These are phyloP conservation scores for Fusarium brevicatenulatum DNA, from an alignment of 2,329 filamentous ascomycete species.

Conservation along the genomic window DNA sequence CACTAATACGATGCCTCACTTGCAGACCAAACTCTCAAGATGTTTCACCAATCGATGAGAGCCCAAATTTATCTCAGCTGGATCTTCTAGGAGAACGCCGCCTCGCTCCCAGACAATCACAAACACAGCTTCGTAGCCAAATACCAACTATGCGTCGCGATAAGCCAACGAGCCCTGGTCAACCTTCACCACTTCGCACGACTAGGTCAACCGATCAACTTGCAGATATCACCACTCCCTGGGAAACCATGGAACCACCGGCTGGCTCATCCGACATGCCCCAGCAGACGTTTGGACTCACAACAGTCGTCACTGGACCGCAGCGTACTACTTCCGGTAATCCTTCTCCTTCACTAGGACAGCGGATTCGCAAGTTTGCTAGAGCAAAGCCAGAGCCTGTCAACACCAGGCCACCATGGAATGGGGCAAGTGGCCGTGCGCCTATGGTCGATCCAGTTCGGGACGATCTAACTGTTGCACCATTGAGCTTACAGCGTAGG, in stretches of 20 bases:
- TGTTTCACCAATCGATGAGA: constrained; percentile 65
- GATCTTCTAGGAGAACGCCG: constrained; percentile 32
- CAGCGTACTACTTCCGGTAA: constrained; percentile 39
- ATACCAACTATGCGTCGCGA: constrained; percentile 65
- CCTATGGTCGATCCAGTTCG: constrained; percentile 71
- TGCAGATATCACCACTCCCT: constrained; percentile 30
- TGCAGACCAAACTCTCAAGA: constrained; percentile 48
- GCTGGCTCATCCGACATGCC: constrained; percentile 5
- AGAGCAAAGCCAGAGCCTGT: constrained; percentile 52
- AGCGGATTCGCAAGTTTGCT: constrained; percentile 48
- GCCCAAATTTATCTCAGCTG: constrained; percentile 50
- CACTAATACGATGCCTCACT: constrained; percentile 39
- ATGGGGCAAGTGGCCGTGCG: constrained; percentile 75
- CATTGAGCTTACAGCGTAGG: constrained; percentile 66
- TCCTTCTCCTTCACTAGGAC: constrained; percentile 46
- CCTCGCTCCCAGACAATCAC: constrained; percentile 26
- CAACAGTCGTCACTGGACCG: constrained; percentile 43
- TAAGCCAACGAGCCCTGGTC: constrained; percentile 57
- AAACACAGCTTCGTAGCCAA: constrained; percentile 50
- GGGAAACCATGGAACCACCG: constrained; percentile 27
- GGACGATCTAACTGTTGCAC: constrained; percentile 66
- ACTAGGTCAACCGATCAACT: constrained; percentile 46
- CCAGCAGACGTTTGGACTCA: constrained; percentile 35
- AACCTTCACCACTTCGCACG: constrained; percentile 51
- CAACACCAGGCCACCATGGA: constrained; percentile 71